Evolutionary conservation across 352 stramenopile species (phyloP).

Genomic region (Globisporangium mamillatum): DNA sequence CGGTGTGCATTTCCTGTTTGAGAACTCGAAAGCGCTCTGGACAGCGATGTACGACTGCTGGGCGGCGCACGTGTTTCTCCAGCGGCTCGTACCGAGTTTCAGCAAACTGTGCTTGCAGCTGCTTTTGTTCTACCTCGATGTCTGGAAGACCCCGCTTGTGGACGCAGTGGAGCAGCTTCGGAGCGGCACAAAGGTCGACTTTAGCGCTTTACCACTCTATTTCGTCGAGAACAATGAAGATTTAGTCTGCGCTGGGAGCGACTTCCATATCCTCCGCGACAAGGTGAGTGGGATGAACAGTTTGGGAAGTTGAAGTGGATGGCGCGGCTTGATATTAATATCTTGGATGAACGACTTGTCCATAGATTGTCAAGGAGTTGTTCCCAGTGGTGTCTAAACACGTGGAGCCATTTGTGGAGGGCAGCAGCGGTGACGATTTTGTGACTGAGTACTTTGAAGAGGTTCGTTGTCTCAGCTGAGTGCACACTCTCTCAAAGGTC

Average conservation of each 20-base stretch:
- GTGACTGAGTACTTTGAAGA: conserved; percentile 50
- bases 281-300: conserved; percentile 32
- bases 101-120: conserved; percentile 73
- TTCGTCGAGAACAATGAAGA: conserved; percentile 61
- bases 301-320: not conserved
- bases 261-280: conserved; percentile 59
- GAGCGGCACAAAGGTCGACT: conserved; percentile 47
- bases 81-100: conserved; percentile 55
- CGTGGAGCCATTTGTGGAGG: conserved; percentile 44
- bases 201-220: conserved; percentile 33
- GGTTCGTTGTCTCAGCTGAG: conserved; percentile 11
- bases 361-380: conserved; percentile 53
- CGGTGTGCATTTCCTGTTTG: conserved; percentile 37
- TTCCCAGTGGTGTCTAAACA: conserved; percentile 30
- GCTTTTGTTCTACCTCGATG: conserved; percentile 51
- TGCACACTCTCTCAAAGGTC: too few species aligned
- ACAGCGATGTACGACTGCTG: conserved; percentile 55
- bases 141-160: conserved; percentile 53
- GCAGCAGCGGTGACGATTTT: conserved; percentile 36
- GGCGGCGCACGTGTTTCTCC: conserved; percentile 51
- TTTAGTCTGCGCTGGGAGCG: conserved; percentile 61
- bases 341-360: not conserved
- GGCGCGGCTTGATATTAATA: not conserved
- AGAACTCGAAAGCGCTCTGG: conserved; percentile 51
- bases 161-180: conserved; percentile 44